phyloP scores from a whole-genome alignment of 1,139 yeast genomes.

The Yamadazyma buinensis region DNA sequence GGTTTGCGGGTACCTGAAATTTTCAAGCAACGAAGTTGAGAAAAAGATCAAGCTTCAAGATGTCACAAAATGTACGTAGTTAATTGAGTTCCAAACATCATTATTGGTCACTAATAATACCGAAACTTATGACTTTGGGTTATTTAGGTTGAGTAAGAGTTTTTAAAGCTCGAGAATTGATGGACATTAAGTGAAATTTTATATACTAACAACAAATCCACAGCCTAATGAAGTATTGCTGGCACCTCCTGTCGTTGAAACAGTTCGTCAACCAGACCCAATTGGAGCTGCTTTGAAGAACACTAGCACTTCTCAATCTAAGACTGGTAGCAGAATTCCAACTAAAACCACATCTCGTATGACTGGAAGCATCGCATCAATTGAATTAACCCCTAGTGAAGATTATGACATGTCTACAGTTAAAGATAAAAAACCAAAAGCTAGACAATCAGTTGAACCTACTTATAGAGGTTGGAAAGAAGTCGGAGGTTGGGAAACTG shows the following conservation, averaged over 20 bases:
- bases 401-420: conserved; percentile 33
- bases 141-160: too few relatives aligned
- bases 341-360: conserved; percentile 8
- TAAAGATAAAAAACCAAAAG: conserved; percentile 40
- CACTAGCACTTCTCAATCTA: conserved; percentile 2
- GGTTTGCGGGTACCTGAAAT: conserved; percentile 10
- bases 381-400: conserved; percentile 24
- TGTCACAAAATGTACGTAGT: conserved; percentile 7
- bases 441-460: conserved; percentile 57
- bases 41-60: not conserved
- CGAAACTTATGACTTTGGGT: too few relatives aligned
- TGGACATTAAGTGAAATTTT: too few relatives aligned
- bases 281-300: conserved; percentile 9
- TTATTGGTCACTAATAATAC: too few relatives aligned
- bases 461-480: conserved; percentile 91
- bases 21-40: conserved; percentile 3
- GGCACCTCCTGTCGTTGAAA: conserved; percentile 22
- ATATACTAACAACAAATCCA: too few relatives aligned
- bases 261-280: conserved; percentile 14
- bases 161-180: too few relatives aligned
- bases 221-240: conserved; percentile 23
- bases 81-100: too few relatives aligned
- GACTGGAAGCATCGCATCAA: conserved; percentile 7
- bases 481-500: conserved; percentile 80
- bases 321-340: conserved; percentile 5